Evolutionary conservation across 2,329 filamentous ascomycete species (phyloP).

Genomic region (Aspergillus sp.): DNA sequence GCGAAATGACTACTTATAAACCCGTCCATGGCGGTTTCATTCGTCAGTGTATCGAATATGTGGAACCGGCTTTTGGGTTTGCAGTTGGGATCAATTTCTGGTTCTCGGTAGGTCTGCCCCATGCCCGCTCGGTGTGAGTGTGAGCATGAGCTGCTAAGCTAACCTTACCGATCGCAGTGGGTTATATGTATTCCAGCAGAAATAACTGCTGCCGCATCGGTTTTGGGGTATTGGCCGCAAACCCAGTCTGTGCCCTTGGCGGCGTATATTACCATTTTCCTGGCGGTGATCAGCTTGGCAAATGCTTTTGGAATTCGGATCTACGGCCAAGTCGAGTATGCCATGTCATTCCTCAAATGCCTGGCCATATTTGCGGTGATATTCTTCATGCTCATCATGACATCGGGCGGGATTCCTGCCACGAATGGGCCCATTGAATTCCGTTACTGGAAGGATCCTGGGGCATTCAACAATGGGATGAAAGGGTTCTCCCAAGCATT

Average conservation of each 20-base stretch:
- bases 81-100: constrained; percentile 29
- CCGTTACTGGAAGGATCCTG: constrained; percentile 20
- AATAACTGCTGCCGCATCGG: constrained; percentile 27
- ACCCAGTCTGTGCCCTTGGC: constrained; percentile 20
- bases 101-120: constrained; percentile 16
- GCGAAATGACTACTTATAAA: constrained; percentile 25
- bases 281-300: constrained; percentile 17
- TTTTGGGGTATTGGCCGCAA: constrained; percentile 26
- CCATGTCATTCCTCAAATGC: constrained; percentile 26
- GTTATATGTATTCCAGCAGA: constrained; percentile 27
- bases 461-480: constrained; percentile 24
- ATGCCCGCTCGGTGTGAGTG: no score
- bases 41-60: constrained; percentile 24
- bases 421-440: constrained; percentile 28
- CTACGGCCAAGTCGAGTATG: constrained; percentile 25
- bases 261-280: constrained; percentile 27
- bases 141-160: not conserved
- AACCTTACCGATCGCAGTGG: constrained; percentile 11
- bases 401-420: constrained; percentile 24
- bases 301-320: constrained; percentile 22
- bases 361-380: constrained; percentile 25
- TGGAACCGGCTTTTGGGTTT: constrained; percentile 28
- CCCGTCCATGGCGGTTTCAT: constrained; percentile 29
- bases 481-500: constrained; percentile 30
- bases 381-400: constrained; percentile 30